These are phyloP conservation scores for Adansonia rubrostipa DNA, from an alignment of 441 rosid genomes.

Conservation along the genomic window DNA sequence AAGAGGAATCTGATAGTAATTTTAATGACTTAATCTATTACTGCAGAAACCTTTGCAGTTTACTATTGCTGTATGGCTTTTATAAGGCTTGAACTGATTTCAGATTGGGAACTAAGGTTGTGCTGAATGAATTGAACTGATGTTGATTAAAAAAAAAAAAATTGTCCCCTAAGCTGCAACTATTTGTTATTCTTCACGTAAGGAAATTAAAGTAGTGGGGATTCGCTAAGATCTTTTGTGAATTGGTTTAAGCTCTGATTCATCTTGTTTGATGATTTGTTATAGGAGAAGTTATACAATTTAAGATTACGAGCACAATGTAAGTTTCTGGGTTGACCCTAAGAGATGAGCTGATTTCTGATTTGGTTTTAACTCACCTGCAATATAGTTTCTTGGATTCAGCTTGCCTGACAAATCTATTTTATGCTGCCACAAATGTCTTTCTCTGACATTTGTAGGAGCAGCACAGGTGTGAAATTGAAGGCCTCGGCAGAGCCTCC, in stretches of 20 bases:
- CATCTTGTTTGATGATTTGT: constrained; percentile 37
- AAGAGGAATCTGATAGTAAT: neutral
- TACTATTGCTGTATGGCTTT: neutral
- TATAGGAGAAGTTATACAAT: constrained; percentile 44
- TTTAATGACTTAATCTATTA: neutral
- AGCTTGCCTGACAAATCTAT: constrained; percentile 23
- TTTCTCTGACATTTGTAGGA: constrained; percentile 46
- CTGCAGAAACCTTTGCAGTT: constrained; percentile 4
- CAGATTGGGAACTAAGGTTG: neutral
- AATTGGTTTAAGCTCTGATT: constrained; percentile 29
- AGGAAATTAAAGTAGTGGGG: constrained; percentile 17
- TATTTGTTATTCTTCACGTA: constrained; percentile 6
- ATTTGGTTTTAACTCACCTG: constrained; percentile 26
- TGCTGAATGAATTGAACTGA: neutral
- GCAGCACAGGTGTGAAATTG: constrained; percentile 37
- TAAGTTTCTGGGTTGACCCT: constrained; percentile 46
- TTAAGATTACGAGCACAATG: constrained; percentile 45
- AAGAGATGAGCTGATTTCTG: constrained; percentile 48
- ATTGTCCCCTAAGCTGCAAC: neutral
- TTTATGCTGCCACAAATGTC: constrained; percentile 27
- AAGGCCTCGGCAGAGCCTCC: constrained; percentile 49
- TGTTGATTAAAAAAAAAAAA: neutral
- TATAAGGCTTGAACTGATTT: neutral
- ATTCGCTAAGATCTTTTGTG: constrained; percentile 19
- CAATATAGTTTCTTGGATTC: constrained; percentile 10